Evolutionary conservation across 441 rosid species (phyloP).

Genomic region (Croton laevigatus): DNA sequence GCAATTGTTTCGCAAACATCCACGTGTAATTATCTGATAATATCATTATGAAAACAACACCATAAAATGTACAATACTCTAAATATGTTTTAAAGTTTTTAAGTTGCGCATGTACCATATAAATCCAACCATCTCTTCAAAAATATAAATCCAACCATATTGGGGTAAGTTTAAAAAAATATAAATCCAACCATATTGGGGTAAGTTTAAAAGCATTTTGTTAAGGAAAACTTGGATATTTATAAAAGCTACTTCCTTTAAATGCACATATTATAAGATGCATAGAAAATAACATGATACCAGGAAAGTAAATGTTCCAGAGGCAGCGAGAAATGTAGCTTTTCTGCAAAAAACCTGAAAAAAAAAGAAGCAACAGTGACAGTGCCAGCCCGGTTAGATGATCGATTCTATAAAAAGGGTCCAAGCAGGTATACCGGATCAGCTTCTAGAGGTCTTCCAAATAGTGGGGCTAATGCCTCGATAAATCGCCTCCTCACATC

Average conservation of each 20-base stretch:
- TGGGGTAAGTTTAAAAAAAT: not conserved
- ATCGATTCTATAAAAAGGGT: constrained; percentile 11
- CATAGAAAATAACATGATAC: constrained; percentile 32
- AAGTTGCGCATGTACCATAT: not conserved
- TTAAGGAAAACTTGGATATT: constrained; percentile 9
- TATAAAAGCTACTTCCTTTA: constrained; percentile 1
- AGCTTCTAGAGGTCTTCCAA: constrained; percentile 93
- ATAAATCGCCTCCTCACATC: constrained; percentile 66
- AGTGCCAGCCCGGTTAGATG: constrained; percentile 16
- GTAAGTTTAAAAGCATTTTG: not conserved
- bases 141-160: not conserved
- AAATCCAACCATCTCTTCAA: no score
- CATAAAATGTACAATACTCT: not conserved
- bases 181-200: not conserved
- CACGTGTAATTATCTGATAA: not conserved
- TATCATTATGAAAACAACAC: not conserved
- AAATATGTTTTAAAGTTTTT: no score
- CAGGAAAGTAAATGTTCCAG: constrained; percentile 78
- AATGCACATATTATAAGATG: not conserved
- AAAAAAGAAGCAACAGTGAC: constrained; percentile 26
- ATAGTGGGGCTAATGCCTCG: constrained; percentile 59
- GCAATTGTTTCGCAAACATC: not conserved
- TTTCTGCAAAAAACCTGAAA: constrained; percentile 75
- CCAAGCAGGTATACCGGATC: constrained; percentile 62
- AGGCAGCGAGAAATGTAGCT: constrained; percentile 63